Evolutionary conservation across 108 stramenopile genomes (phyloP), one percentile per base, ranked within the genome.

Genomic region (Nitzschia sp.): DNA sequence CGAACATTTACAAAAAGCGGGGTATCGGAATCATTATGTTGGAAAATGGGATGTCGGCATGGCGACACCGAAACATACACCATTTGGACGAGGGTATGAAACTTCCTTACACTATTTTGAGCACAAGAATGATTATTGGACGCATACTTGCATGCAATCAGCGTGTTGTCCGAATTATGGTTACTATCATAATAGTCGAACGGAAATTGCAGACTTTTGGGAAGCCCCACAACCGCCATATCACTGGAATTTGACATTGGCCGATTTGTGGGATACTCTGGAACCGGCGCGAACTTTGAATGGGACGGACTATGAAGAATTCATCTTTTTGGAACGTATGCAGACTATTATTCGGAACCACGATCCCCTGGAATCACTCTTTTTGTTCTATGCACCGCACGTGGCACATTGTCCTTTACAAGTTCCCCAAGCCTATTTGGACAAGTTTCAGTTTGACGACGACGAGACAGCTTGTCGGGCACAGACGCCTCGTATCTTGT

Each of bases 11-110:
- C 17, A 25, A n/a, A 8, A 31, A 23, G 54, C 56, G 15, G 58
- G 70, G 13, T 79, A 68, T 45, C 11, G 42, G 29, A 75, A 74
- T 8, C 68, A 66, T 38, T 64, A 64, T 32, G 63, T 70, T 42
- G 82, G 82, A 49, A 82, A 82, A 61, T 76, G 74, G 82, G 82
- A 82, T 60, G 75, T 73, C 0, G 82, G 82, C 32, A 82, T 82
- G 82, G 82, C 82, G 3, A 79, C 82, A 17, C 59, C 53, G n/a
- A 32, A 30, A 24, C 82, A 82, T 55, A 72, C 74, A 23, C 82
- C 82, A 19, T 28, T 24, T 46, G 74, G 74, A 32, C 36, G 82
- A 33, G 82, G 82, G n/a, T 82, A 72, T 60, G 82, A 76, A 3
- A 66, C 72, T 0, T 78, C 45, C 38, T 34, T 70, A 9, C 56